A percentile compares a stretch with the other conserved stretches of the same genome.
These are phyloP conservation scores for Mycena maculata DNA, from an alignment of 768 basidiomycete genomes.

Conservation along the genomic window DNA sequence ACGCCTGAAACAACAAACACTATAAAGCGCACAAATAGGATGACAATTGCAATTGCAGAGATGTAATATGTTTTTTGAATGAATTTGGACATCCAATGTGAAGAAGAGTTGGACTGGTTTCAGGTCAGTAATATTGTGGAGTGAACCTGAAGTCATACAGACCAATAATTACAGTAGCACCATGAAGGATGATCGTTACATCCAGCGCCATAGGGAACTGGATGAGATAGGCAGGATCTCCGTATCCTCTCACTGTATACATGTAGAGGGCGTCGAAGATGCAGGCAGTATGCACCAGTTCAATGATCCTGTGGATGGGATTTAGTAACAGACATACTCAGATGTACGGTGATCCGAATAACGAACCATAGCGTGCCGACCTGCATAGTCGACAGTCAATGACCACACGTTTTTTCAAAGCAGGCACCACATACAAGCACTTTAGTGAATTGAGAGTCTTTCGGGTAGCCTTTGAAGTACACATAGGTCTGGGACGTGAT, in stretches of 20 bases:
- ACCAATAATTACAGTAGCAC: constrained; percentile 16
- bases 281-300: constrained; percentile 17
- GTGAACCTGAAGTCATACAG: background rate
- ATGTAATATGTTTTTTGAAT: background rate
- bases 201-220: constrained; percentile 10
- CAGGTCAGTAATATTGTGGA: background rate
- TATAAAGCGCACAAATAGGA: background rate
- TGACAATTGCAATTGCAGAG: background rate
- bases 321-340: background rate
- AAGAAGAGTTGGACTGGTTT: constrained; percentile 19
- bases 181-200: constrained; percentile 18
- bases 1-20: constrained; percentile 13
- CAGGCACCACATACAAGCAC: background rate
- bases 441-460: constrained; percentile 10
- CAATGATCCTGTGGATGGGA: background rate
- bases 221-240: constrained; percentile 11
- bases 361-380: constrained; percentile 3
- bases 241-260: constrained; percentile 1
- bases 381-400: background rate
- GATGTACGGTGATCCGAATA: background rate
- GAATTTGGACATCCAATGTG: constrained; percentile 12
- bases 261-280: constrained; percentile 24
- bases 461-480: constrained; percentile 15
- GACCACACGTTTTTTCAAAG: background rate
- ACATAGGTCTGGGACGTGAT: constrained; percentile 19